Percentiles rank a stretch among this genome's conserved stretches.
These are phyloP conservation scores for Eremochloa ophiuroides DNA, from an alignment of 176 grass and related monocot species.

Conservation along the genomic window DNA sequence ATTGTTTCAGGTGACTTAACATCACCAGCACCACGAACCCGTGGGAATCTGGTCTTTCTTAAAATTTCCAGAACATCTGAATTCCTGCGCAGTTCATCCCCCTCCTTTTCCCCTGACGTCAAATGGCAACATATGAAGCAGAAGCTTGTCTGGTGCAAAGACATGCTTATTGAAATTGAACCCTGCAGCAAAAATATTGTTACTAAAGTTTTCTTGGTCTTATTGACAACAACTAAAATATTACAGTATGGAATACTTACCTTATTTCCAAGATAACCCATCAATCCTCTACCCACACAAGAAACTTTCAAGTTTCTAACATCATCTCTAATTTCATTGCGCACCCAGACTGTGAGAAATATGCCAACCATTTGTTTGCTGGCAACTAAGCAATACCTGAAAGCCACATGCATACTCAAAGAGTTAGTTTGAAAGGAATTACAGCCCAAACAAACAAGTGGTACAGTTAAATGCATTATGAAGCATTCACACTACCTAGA, in stretches of 20 bases:
- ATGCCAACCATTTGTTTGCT: conserved; percentile 97
- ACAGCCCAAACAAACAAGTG: not conserved
- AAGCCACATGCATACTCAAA: conserved; percentile 1
- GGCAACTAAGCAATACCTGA: conserved; percentile 87
- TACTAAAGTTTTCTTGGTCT: conserved; percentile 4
- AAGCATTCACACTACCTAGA: conserved; percentile 53
- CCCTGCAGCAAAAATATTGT: conserved; percentile 43
- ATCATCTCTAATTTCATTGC: conserved; percentile 70
- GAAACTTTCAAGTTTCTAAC: conserved; percentile 87
- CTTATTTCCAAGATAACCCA: conserved; percentile 98
- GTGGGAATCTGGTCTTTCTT: conserved; percentile 76
- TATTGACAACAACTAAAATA: conserved; percentile 16
- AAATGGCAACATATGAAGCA: conserved; percentile 86
- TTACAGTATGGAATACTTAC: conserved; percentile 19
- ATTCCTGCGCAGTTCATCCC: conserved; percentile 82
- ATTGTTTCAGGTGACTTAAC: conserved; percentile 73
- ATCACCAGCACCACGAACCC: conserved; percentile 39
- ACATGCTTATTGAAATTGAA: conserved; percentile 94
- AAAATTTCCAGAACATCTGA: conserved; percentile 80
- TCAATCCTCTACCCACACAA: conserved; percentile 85
- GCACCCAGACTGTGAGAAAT: conserved; percentile 83
- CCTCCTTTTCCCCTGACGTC: conserved; percentile 87
- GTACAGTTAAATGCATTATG: not conserved
- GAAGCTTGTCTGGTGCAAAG: conserved; percentile 82
- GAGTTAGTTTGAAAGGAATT: conserved; percentile 1